phyloP scores from a whole-genome alignment of 805 yeast species.

The Ogataea minuta region DNA sequence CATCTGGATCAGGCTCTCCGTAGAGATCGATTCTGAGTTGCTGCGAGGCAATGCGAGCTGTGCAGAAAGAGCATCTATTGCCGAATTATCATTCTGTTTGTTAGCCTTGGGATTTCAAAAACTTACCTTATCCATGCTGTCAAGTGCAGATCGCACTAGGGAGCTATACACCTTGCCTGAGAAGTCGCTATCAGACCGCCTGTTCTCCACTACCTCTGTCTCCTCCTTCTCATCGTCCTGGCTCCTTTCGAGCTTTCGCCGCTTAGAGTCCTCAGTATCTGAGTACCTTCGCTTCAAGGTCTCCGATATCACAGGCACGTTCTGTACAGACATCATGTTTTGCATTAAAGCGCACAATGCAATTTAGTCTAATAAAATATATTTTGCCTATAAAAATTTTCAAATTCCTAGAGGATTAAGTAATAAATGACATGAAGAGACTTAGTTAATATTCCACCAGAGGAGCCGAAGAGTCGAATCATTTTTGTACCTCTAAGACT shows the following conservation, averaged over 20 bases:
- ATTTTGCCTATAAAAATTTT: conserved; percentile 12
- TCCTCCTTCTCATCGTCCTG: background rate
- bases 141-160: conserved; percentile 65
- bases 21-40: conserved; percentile 53
- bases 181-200: conserved; percentile 14
- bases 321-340: conserved; percentile 24
- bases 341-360: conserved; percentile 16
- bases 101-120: conserved; percentile 26
- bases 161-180: conserved; percentile 29
- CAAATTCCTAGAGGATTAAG: conserved; percentile 5
- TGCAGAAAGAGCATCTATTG: conserved; percentile 57
- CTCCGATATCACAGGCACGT: conserved; percentile 12
- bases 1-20: conserved; percentile 51
- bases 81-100: conserved; percentile 45
- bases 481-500: no score
- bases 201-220: background rate
- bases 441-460: no score
- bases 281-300: conserved; percentile 11
- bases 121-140: conserved; percentile 60
- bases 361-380: conserved; percentile 6
- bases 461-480: no score
- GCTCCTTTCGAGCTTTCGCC: conserved; percentile 3
- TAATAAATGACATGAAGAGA: conserved; percentile 5
- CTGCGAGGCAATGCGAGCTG: conserved; percentile 54
- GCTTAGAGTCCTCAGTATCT: conserved; percentile 5